Evolutionary conservation across 176 grass and related monocot species (phyloP).

Genomic region (Triticum aestivum): DNA sequence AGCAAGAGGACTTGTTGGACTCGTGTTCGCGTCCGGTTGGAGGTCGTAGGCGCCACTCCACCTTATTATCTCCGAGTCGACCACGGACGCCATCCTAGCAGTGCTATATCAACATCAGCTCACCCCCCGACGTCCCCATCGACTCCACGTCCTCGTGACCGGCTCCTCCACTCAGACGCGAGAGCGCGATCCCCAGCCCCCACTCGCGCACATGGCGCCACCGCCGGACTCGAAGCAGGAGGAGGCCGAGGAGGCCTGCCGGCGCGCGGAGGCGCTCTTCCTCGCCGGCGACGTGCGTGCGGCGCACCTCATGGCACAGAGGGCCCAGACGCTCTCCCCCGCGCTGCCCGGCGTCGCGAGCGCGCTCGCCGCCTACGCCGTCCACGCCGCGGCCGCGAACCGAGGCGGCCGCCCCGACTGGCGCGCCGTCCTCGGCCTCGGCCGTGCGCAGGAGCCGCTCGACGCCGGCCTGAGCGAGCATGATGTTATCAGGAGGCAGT

Average conservation of each 20-base stretch:
- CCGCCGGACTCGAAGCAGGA: background rate
- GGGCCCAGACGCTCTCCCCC: constrained; percentile 1
- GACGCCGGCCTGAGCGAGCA: background rate
- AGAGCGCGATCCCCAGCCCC: background rate
- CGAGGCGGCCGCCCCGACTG: background rate
- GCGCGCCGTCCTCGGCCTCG: constrained; percentile 15
- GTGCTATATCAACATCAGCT: too few relatives aligned
- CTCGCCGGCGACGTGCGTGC: background rate
- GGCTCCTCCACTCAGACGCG: background rate
- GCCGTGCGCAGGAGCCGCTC: background rate
- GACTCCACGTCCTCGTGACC: background rate
- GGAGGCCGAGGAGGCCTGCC: constrained; percentile 6
- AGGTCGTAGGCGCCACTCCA: background rate
- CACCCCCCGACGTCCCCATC: background rate
- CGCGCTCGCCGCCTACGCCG: constrained; percentile 25
- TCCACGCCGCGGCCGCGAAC: background rate
- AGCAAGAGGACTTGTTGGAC: background rate
- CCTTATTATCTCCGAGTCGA: too few relatives aligned
- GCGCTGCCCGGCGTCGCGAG: background rate
- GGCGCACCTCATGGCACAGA: background rate
- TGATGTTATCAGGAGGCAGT: background rate
- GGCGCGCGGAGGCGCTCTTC: constrained; percentile 25
- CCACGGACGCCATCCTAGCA: too few relatives aligned
- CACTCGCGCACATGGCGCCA: background rate
- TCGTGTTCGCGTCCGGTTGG: background rate